These are phyloP conservation scores for Phaeosphaeriaceae sp. DNA, from an alignment of 2,329 filamentous ascomycete species.

Conservation along the genomic window DNA sequence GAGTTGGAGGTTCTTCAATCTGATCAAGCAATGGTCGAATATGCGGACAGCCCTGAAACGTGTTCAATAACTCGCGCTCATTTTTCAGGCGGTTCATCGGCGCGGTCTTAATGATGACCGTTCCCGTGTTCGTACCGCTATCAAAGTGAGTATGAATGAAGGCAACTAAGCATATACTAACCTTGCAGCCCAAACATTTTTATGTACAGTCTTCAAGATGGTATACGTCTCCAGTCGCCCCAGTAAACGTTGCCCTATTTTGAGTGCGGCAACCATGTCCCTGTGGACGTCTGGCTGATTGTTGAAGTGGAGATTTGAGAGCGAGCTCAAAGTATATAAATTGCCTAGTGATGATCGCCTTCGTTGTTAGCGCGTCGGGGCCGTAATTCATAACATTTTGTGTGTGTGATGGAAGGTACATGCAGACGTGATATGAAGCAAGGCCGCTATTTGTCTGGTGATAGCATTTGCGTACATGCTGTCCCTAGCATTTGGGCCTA, in stretches of 20 bases:
- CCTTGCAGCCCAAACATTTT: slow-evolving; percentile 12
- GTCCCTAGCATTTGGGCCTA: too few relatives aligned
- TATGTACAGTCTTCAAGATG: slow-evolving; percentile 10
- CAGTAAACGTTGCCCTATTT: slow-evolving; percentile 5
- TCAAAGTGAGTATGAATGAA: slow-evolving; percentile 7
- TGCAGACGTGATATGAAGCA: too few relatives aligned
- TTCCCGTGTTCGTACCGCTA: slow-evolving; percentile 13
- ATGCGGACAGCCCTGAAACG: slow-evolving; percentile 14
- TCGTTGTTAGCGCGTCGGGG: too few relatives aligned
- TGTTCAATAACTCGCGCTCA: slow-evolving; percentile 23
- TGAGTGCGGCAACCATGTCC: neutral
- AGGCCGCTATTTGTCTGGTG: too few relatives aligned
- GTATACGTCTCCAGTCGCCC: slow-evolving; percentile 8
- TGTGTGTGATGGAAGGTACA: too few relatives aligned
- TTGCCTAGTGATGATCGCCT: too few relatives aligned
- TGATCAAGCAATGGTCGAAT: slow-evolving; percentile 26
- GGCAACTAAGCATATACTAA: slow-evolving; percentile 6
- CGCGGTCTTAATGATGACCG: slow-evolving; percentile 24
- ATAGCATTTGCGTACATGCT: too few relatives aligned
- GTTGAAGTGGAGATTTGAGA: too few relatives aligned
- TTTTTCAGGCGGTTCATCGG: slow-evolving; percentile 20
- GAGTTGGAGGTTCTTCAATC: slow-evolving; percentile 22
- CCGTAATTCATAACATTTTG: too few relatives aligned
- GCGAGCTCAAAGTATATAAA: too few relatives aligned
- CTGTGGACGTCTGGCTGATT: too few relatives aligned